These are phyloP conservation scores for Lagenaria siceraria DNA, from an alignment of 306 rosid species.

Conservation along the genomic window DNA sequence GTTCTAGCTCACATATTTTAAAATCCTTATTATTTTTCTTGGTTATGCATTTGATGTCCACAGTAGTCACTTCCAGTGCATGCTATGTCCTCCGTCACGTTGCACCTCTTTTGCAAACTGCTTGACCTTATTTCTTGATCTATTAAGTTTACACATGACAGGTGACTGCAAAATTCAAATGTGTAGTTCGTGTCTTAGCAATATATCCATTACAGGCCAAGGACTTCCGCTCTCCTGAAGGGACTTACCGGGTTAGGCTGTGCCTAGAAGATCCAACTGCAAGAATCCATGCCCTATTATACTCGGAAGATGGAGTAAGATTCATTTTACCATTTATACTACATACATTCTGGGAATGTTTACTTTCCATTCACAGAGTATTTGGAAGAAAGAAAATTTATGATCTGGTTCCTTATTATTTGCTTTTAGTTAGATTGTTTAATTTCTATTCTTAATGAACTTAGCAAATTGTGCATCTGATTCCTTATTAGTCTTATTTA, in stretches of 20 bases:
- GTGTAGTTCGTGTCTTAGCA: slow-evolving; percentile 49
- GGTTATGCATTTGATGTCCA: background rate
- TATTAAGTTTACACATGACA: slow-evolving; percentile 11
- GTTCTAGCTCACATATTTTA: background rate
- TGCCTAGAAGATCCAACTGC: slow-evolving; percentile 72
- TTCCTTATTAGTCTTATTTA: background rate
- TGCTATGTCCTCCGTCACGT: background rate
- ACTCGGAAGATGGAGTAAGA: slow-evolving; percentile 56
- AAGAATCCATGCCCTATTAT: slow-evolving; percentile 50
- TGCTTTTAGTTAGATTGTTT: background rate
- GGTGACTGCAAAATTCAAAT: slow-evolving; percentile 50
- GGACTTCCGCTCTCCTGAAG: slow-evolving; percentile 18
- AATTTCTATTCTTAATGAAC: background rate
- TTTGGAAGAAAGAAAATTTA: background rate
- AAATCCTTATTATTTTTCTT: background rate
- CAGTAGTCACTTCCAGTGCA: background rate
- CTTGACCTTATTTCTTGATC: background rate
- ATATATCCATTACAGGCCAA: slow-evolving; percentile 29
- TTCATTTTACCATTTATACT: background rate
- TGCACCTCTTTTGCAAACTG: background rate
- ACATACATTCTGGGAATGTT: background rate
- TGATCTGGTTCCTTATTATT: background rate
- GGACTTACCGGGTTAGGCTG: slow-evolving; percentile 32
- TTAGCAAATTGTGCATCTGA: background rate
- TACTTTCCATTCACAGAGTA: background rate